Evolutionary conservation across 331 rosid species (phyloP).

Genomic region (Quercus lobata): DNA sequence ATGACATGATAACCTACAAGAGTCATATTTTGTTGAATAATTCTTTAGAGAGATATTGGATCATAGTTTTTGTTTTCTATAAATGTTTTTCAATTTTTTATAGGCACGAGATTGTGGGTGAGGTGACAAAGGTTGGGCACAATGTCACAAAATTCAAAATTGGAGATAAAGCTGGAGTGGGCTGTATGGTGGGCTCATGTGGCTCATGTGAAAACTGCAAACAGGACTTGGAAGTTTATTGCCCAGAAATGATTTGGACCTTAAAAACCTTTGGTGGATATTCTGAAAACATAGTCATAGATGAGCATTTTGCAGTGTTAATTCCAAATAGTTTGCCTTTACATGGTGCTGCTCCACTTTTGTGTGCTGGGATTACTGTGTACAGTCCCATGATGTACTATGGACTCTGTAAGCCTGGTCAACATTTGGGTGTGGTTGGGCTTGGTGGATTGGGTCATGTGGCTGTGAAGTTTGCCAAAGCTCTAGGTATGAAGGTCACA

Average conservation of each 20-base stretch:
- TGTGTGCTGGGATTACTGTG: conserved; percentile 23
- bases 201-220: conserved; percentile 17
- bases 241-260: conserved; percentile 5
- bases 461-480: conserved; percentile 21
- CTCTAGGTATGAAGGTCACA: conserved; percentile 7
- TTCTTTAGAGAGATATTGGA: too few species aligned
- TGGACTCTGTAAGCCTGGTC: conserved; percentile 10
- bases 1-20: too few species aligned
- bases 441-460: conserved; percentile 19
- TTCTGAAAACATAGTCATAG: conserved; percentile 26
- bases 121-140: conserved; percentile 29
- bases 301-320: conserved; percentile 14
- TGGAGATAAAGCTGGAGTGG: conserved; percentile 34
- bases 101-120: conserved; percentile 39
- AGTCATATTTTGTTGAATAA: too few species aligned
- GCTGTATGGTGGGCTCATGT: conserved; percentile 21
- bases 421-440: conserved; percentile 17
- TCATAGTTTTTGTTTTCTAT: too few species aligned
- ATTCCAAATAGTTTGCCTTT: neutral
- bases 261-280: conserved; percentile 27
- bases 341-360: conserved; percentile 9
- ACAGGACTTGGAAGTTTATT: conserved; percentile 19
- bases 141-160: conserved; percentile 27
- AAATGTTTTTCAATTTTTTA: too few species aligned
- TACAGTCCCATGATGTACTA: conserved; percentile 19